These are phyloP conservation scores for Tripidium arundinaceum DNA, from an alignment of 202 grass and related monocot genomes.

Conservation along the genomic window DNA sequence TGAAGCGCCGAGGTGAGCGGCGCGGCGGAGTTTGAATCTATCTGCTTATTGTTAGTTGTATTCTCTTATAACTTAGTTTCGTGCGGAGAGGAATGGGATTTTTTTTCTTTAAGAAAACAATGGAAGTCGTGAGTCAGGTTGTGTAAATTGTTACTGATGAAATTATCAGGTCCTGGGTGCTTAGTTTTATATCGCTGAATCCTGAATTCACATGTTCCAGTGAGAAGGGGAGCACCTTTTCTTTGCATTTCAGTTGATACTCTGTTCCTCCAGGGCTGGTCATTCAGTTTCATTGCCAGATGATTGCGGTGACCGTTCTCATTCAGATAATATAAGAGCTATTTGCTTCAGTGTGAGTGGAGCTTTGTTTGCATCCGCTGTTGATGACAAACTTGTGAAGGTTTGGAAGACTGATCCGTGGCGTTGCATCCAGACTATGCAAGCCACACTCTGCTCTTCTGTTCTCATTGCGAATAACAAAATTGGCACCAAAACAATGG, in stretches of 20 bases:
- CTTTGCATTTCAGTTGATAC: neutral
- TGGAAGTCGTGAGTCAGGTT: neutral
- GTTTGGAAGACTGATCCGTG: constrained; percentile 65
- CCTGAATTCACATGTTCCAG: neutral
- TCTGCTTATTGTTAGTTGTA: neutral
- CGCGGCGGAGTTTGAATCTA: constrained; percentile 41
- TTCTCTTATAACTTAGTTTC: neutral
- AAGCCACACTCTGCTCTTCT: neutral
- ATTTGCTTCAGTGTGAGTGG: constrained; percentile 55
- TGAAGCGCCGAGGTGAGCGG: constrained; percentile 56
- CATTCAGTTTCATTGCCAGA: constrained; percentile 42
- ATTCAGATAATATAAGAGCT: constrained; percentile 66
- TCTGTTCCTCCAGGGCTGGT: constrained; percentile 35
- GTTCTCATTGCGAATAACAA: neutral
- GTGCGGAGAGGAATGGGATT: neutral
- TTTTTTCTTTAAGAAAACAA: neutral
- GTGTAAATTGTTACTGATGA: neutral
- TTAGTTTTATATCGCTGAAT: neutral
- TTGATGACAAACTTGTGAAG: constrained; percentile 81
- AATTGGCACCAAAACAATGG: neutral
- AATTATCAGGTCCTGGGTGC: neutral
- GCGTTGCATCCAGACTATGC: constrained; percentile 44
- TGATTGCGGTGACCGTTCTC: constrained; percentile 34
- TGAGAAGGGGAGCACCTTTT: neutral
- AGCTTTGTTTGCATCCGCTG: constrained; percentile 54